Percentiles rank a stretch among this genome's conserved stretches.
phyloP scores from a whole-genome alignment of 2,329 filamentous ascomycete species.

The Fusarium pseudocircinatum region DNA sequence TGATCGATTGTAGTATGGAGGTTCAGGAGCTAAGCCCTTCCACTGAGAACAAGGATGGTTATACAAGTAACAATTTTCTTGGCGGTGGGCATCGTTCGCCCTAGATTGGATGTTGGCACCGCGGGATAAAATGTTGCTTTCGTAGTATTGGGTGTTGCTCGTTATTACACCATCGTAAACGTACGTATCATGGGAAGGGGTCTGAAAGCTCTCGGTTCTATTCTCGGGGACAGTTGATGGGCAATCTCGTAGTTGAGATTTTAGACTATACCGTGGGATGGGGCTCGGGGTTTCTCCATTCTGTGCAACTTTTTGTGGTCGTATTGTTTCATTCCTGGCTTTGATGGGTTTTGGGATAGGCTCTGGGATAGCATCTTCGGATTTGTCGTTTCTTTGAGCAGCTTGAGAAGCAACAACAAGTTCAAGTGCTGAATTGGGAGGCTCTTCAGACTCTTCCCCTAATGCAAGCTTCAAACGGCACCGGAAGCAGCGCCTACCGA shows the following conservation, averaged over 20 bases:
- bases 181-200: background rate
- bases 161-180: background rate
- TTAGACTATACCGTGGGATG: background rate
- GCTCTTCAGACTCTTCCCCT: background rate
- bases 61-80: background rate
- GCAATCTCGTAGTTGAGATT: background rate
- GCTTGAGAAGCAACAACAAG: background rate
- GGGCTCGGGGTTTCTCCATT: background rate
- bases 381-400: background rate
- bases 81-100: background rate
- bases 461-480: background rate
- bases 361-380: background rate
- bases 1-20: background rate
- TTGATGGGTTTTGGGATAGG: background rate
- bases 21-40: no score
- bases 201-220: background rate
- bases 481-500: background rate
- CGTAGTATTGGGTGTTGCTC: background rate
- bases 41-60: background rate
- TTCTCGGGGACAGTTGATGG: background rate
- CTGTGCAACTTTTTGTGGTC: background rate
- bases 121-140: background rate
- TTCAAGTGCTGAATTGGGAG: background rate
- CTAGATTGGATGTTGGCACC: no score
- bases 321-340: background rate